A percentile compares a stretch with the other conserved stretches of the same genome.
Conservation (phyloP, 768 basidiomycete species). For the Suillus luteus region DNA sequence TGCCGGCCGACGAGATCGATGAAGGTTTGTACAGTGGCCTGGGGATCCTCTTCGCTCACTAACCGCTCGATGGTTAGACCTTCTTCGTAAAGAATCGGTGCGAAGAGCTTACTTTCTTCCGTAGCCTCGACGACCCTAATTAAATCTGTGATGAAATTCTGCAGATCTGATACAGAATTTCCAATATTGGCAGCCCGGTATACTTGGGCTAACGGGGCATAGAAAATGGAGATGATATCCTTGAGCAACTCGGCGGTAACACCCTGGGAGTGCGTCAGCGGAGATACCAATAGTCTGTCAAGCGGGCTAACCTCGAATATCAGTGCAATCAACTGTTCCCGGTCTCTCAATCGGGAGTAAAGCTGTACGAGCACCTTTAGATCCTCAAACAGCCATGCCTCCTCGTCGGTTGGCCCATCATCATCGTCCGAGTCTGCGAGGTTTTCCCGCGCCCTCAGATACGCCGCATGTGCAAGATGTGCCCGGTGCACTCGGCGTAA, state of each 20-base stretch:
- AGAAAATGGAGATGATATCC: constrained; percentile 99
- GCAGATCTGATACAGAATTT: constrained; percentile 88
- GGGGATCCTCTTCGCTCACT: constrained; percentile 86
- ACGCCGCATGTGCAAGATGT: constrained; percentile 76
- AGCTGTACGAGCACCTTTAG: constrained; percentile 77
- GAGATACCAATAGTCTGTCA: not conserved
- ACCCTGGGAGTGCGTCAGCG: constrained; percentile 54
- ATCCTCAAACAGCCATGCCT: constrained; percentile 97
- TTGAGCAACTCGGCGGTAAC: constrained; percentile 93
- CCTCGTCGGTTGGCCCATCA: constrained; percentile 90
- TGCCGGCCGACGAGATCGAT: constrained; percentile 93
- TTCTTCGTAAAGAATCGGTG: not conserved
- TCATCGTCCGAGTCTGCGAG: constrained; percentile 88
- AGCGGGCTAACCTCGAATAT: constrained; percentile 82
- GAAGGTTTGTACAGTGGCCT: constrained; percentile 86
- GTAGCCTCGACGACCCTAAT: constrained; percentile 91
- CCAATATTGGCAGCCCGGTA: constrained; percentile 97
- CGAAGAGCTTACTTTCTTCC: constrained; percentile 72
- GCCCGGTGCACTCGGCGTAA: constrained; percentile 80
- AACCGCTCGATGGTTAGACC: constrained; percentile 13
- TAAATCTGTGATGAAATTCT: constrained; percentile 93
- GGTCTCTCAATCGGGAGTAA: constrained; percentile 79
- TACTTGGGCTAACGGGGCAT: constrained; percentile 93
- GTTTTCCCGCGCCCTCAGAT: constrained; percentile 58
- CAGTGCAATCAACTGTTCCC: constrained; percentile 88